Percentiles rank a stretch among this genome's conserved stretches.
These are phyloP conservation scores for Plasmodiophora brassicae DNA, from an alignment of 208 protist species.

Conservation along the genomic window DNA sequence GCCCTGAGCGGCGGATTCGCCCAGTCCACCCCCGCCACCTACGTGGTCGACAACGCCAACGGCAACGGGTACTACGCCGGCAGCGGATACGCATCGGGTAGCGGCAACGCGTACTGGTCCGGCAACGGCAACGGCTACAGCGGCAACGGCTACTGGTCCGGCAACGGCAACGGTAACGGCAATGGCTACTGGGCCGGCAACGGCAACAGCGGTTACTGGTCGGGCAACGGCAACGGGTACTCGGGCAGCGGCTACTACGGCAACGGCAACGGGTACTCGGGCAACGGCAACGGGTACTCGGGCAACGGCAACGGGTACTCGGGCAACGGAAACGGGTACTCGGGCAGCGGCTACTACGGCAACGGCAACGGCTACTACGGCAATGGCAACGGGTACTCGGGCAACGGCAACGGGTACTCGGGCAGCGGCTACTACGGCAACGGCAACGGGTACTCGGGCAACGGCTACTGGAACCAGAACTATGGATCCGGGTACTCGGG, in stretches of 20 bases:
- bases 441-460: background rate
- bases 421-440: background rate
- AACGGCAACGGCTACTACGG: background rate
- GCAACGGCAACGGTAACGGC: background rate
- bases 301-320: background rate
- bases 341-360: background rate
- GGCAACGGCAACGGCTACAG: background rate
- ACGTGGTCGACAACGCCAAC: background rate
- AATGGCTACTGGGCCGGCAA: background rate
- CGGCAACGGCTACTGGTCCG: background rate
- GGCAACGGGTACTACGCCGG: background rate
- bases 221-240: background rate
- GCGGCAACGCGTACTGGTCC: background rate
- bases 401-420: background rate
- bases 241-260: background rate
- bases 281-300: background rate
- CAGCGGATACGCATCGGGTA: background rate
- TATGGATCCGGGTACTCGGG: no score
- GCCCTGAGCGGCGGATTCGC: background rate
- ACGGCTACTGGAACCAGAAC: background rate
- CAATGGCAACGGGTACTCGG: background rate
- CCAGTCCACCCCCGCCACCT: background rate
- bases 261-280: background rate
- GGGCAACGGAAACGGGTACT: background rate
- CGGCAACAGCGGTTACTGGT: background rate